Evolutionary conservation across 805 yeast species (phyloP), one percentile per base, ranked within the genome.

Genomic region (Nakazawaea ambrosiae): DNA sequence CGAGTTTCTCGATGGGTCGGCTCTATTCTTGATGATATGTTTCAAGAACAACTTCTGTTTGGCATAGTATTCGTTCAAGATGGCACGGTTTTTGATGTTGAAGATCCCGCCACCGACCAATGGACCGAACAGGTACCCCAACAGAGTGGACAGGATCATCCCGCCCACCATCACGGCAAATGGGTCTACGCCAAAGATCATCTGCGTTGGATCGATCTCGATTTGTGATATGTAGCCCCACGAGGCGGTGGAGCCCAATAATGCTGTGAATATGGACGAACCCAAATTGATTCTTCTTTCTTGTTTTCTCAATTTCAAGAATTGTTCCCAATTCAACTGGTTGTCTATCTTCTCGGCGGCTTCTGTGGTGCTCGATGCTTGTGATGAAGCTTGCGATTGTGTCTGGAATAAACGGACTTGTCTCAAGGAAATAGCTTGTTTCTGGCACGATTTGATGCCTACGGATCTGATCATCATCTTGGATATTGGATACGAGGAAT

Each of bases 1-100:
- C 52, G 88, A 77, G 63, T 89, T 96, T 40, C 83, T 77, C 15
- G 89, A 73, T 16, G 98, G 96, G 63, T 92, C 95, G 22, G 89
- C 97, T 51, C 98, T 72, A 60, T 87, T 82, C 41, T 68, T 67
- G 49, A 73, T 75, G 45, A 92, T 72, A 53, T 77, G 90, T 46
- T 73, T 72, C 55, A 90, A 66, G 49, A 90, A 92, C 27, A 71
- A 66, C 46, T 78, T 73, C 54, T 90, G 88, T 63, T 83, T 89
- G 35, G 57, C 47, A 42, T 63, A 65, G 57, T 71, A 84, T 15
- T 62, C 61, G 2, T 54, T 40, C 49, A 82, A 59, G 22, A 59
- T 52, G 3, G 64, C 55, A 44, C 67, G 65, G 55, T 80, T 68
- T 31, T 67, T 60, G 40, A 77, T 33, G 43, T 73, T 71, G 65